These are phyloP conservation scores for Nemania abortiva DNA, from an alignment of 2,329 filamentous ascomycete genomes.

Conservation along the genomic window DNA sequence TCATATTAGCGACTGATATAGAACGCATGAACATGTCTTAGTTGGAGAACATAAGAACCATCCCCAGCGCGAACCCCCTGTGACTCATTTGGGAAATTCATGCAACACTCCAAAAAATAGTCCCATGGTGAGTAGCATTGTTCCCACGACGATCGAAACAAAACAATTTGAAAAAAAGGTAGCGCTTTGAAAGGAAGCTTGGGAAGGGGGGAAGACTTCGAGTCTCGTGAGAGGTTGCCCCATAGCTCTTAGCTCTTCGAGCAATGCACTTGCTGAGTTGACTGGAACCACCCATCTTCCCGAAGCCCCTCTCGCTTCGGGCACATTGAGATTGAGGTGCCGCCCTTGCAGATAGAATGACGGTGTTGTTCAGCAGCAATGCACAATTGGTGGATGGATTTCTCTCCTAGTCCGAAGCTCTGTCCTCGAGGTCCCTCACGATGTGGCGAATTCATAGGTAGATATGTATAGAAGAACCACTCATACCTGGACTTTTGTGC, in stretches of 20 bases:
- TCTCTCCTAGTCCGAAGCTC: neutral
- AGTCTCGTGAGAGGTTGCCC: slow-evolving; percentile 13
- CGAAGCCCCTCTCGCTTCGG: neutral
- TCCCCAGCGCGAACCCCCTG: slow-evolving; percentile 52
- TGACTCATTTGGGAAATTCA: slow-evolving; percentile 52
- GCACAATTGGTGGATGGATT: neutral
- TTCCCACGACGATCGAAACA: slow-evolving; percentile 34
- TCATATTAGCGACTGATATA: slow-evolving; percentile 62
- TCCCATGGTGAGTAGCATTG: slow-evolving; percentile 30
- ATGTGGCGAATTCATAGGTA: slow-evolving; percentile 10
- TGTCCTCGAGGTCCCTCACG: neutral
- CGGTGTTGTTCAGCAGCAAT: neutral
- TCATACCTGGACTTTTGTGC: slow-evolving; percentile 91
- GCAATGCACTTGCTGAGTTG: slow-evolving; percentile 43
- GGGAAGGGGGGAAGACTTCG: slow-evolving; percentile 1
- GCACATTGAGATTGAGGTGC: neutral
- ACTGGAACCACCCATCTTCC: slow-evolving; percentile 13
- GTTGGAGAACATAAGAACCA: slow-evolving; percentile 42
- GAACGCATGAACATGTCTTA: slow-evolving; percentile 49
- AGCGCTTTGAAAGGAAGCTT: slow-evolving; percentile 8
- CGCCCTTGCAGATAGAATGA: neutral
- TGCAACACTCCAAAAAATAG: slow-evolving; percentile 52
- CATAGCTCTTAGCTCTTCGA: slow-evolving; percentile 19
- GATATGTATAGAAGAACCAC: slow-evolving; percentile 31
- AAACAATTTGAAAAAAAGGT: slow-evolving; percentile 18